A percentile compares a stretch with the other conserved stretches of the same genome.
Evolutionary conservation across 805 yeast species (phyloP).

Genomic region (Candida manassasensis): DNA sequence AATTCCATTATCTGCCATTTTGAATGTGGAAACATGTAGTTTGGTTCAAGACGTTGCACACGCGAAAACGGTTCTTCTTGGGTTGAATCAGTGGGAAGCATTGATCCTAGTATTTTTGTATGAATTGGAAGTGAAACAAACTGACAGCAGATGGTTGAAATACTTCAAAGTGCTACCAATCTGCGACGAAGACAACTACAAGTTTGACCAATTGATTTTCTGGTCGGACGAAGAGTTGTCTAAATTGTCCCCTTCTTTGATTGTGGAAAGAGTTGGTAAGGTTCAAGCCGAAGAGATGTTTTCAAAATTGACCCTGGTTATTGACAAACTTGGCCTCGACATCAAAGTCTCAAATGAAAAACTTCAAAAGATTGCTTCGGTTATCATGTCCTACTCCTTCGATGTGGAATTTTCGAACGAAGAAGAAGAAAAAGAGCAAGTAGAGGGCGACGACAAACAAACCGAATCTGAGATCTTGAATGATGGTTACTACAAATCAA

Average conservation of each 20-base stretch:
- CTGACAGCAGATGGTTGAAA: slow-evolving; percentile 56
- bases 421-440: slow-evolving; percentile 19
- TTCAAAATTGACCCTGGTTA: slow-evolving; percentile 33
- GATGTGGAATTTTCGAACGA: slow-evolving; percentile 57
- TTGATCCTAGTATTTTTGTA: slow-evolving; percentile 64
- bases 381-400: slow-evolving; percentile 86
- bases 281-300: slow-evolving; percentile 62
- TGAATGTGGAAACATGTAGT: slow-evolving; percentile 58
- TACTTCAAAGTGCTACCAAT: slow-evolving; percentile 73
- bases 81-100: slow-evolving; percentile 70
- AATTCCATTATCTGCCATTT: slow-evolving; percentile 54
- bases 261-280: slow-evolving; percentile 66
- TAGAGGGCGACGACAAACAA: too few relatives aligned
- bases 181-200: slow-evolving; percentile 19
- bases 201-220: slow-evolving; percentile 67
- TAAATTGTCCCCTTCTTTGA: slow-evolving; percentile 62
- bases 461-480: slow-evolving; percentile 12
- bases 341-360: slow-evolving; percentile 43
- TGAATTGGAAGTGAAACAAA: slow-evolving; percentile 45
- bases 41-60: slow-evolving; percentile 31
- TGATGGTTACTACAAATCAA: slow-evolving; percentile 57
- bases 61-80: slow-evolving; percentile 29
- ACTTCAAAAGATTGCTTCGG: slow-evolving; percentile 69
- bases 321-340: slow-evolving; percentile 23
- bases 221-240: slow-evolving; percentile 66